A percentile compares a stretch with the other conserved stretches of the same genome.
Evolutionary conservation across 2,329 filamentous ascomycete genomes (phyloP).

Genomic region (Botrytis porri): DNA sequence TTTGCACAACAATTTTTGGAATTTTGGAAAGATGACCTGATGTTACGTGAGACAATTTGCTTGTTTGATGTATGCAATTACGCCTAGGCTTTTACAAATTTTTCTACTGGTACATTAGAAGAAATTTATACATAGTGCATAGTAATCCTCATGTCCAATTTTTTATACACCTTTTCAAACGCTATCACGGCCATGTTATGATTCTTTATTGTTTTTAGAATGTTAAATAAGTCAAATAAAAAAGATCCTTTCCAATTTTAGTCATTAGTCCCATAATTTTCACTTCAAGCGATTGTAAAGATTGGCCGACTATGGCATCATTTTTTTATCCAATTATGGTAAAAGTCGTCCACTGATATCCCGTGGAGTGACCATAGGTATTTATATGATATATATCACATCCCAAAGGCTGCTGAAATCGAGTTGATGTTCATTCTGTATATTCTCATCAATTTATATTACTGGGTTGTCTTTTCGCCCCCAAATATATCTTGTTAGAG

Average conservation of each 20-base stretch:
- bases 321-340: constrained; percentile 9
- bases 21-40: not conserved
- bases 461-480: not conserved
- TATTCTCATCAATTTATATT: not conserved
- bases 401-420: not conserved
- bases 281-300: constrained; percentile 6
- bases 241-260: not conserved
- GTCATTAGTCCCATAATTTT: constrained; percentile 2
- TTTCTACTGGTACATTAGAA: not conserved
- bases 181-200: not conserved
- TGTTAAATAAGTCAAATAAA: not conserved
- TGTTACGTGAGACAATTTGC: not conserved
- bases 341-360: not conserved
- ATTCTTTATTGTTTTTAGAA: not conserved
- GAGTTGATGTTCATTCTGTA: not conserved
- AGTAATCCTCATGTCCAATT: not conserved
- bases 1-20: not conserved
- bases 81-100: too few species aligned
- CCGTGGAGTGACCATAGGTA: not conserved
- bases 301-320: constrained; percentile 18
- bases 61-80: not conserved
- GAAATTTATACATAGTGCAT: not conserved
- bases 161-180: not conserved
- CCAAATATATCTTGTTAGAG: not conserved
- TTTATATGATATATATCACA: not conserved